phyloP scores from a whole-genome alignment of 2,329 filamentous ascomycete species.

The Cytospora leucostoma region DNA sequence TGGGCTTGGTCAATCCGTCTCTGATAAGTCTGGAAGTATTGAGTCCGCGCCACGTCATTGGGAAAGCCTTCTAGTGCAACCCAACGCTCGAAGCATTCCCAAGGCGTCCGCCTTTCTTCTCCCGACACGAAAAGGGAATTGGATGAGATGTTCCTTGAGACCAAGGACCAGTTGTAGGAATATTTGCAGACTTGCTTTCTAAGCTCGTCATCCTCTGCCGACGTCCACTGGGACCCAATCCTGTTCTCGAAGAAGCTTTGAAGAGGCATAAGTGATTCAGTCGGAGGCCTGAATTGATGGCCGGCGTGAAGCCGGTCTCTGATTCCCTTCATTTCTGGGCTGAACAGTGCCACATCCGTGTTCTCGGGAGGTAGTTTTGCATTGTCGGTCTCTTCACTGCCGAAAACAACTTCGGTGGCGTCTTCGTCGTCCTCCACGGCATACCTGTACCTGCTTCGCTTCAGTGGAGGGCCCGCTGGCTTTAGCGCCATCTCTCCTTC shows the following conservation, averaged over 20 bases:
- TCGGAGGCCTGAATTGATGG: conserved; percentile 90
- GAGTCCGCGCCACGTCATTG: conserved; percentile 89
- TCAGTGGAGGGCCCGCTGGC: conserved; percentile 65
- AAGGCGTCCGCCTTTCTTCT: conserved; percentile 86
- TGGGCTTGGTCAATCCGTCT: conserved; percentile 62
- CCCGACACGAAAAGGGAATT: conserved; percentile 80
- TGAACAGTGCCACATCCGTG: conserved; percentile 81
- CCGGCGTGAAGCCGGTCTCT: conserved; percentile 87
- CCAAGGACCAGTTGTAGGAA: conserved; percentile 96
- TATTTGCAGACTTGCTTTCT: conserved; percentile 84
- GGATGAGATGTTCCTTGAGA: conserved; percentile 75
- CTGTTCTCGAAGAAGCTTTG: conserved; percentile 89
- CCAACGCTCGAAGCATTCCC: conserved; percentile 99
- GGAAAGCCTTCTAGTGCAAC: conserved; percentile 88
- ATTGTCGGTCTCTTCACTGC: conserved; percentile 33
- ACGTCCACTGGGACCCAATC: conserved; percentile 86
- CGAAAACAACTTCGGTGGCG: conserved; percentile 46
- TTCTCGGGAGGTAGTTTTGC: conserved; percentile 65
- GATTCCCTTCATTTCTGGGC: conserved; percentile 84
- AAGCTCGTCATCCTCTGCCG: conserved; percentile 87
- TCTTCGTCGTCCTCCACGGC: conserved; percentile 68
- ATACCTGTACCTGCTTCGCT: conserved; percentile 82
- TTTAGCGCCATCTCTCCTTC: conserved; percentile 76
- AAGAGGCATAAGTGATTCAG: conserved; percentile 86
- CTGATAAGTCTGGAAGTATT: conserved; percentile 82